Evolutionary conservation across 164 flowering plant species (phyloP), one percentile per base, ranked within the genome.

Genomic region (Magnolia kwangsiensis): DNA sequence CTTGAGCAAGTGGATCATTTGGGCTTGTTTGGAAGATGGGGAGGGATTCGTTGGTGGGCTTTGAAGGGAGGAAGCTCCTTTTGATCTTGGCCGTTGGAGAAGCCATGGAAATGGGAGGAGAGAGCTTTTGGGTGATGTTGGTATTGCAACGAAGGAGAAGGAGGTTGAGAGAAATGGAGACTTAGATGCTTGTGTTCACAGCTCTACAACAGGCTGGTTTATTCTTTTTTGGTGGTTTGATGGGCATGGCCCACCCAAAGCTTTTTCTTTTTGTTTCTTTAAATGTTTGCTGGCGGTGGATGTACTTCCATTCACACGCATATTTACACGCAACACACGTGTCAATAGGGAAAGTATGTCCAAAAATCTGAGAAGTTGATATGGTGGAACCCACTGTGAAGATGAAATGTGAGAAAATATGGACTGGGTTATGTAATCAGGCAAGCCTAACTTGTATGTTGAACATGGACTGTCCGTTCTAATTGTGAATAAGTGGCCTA

Each of bases 131-230:
- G 45, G 45, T 37, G 45, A 11, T 11, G 16, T 55, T 11, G 61
- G 4, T 55, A 16, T 55, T 55, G 61, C 61, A 55, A 55, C 13
- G 3, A 27, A 9, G n/a, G 3, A n/a, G 6, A 14, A 11, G 68
- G 31, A 67, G 50, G 13, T 14, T n/a, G 19, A 29, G 16, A 29
- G 24, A 64, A 67, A 67, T 11, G 18, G 11, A 68, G 80, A 69
- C n/a, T 73, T 67, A 51, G 68, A 27, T 1, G 18, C 59, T 66
- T 74, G 69, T 72, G 76, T 58, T 80, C 72, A 75, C 78, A 80
- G 82, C 80, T 74, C 78, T 51, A 51, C 31, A 50, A 67, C 84
- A 82, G 84, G 76, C 84, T 82, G 84, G 80, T 82, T 75, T 77
- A 77, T 77, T 79, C 82, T 55, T 11, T 73, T 29, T 67, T 13